phyloP scores from a whole-genome alignment of 2,329 filamentous ascomycete species.

The Aspergillus eucalypticola region DNA sequence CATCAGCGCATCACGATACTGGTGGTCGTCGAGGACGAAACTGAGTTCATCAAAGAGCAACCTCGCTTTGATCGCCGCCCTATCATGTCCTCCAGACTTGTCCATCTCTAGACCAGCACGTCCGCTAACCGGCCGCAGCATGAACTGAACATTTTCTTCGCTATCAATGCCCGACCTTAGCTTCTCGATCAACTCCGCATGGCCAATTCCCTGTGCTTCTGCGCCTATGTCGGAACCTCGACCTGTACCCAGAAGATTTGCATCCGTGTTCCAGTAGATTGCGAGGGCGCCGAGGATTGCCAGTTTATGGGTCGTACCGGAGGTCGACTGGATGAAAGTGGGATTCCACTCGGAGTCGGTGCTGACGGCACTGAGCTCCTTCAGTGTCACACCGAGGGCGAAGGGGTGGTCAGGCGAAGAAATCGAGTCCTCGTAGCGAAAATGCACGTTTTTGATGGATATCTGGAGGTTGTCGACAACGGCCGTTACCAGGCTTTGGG shows the following conservation, averaged over 20 bases:
- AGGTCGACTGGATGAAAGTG: slow-evolving; percentile 89
- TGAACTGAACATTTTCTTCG: slow-evolving; percentile 81
- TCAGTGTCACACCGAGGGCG: slow-evolving; percentile 84
- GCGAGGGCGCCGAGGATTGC: slow-evolving; percentile 86
- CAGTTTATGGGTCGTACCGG: slow-evolving; percentile 84
- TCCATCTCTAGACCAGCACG: slow-evolving; percentile 93
- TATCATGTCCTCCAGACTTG: slow-evolving; percentile 78
- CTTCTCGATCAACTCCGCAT: slow-evolving; percentile 73
- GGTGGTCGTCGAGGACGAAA: slow-evolving; percentile 93
- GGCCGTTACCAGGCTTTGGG: slow-evolving; percentile 88
- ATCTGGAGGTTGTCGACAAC: slow-evolving; percentile 99
- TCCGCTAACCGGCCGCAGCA: slow-evolving; percentile 92
- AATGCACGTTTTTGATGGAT: slow-evolving; percentile 96
- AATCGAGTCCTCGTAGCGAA: slow-evolving; percentile 97
- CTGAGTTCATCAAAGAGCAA: slow-evolving; percentile 96
- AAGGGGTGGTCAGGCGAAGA: slow-evolving; percentile 95
- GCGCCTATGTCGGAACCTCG: slow-evolving; percentile 66
- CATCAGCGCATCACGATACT: slow-evolving; percentile 97
- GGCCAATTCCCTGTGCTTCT: slow-evolving; percentile 61
- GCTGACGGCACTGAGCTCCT: slow-evolving; percentile 95
- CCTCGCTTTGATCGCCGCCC: slow-evolving; percentile 85
- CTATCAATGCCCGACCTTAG: slow-evolving; percentile 80
- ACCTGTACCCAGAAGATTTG: slow-evolving; percentile 77
- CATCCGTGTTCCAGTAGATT: slow-evolving; percentile 98
- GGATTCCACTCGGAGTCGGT: slow-evolving; percentile 94